Conservation (phyloP, 306 rosid species). For the Luffa acutangula region DNA sequence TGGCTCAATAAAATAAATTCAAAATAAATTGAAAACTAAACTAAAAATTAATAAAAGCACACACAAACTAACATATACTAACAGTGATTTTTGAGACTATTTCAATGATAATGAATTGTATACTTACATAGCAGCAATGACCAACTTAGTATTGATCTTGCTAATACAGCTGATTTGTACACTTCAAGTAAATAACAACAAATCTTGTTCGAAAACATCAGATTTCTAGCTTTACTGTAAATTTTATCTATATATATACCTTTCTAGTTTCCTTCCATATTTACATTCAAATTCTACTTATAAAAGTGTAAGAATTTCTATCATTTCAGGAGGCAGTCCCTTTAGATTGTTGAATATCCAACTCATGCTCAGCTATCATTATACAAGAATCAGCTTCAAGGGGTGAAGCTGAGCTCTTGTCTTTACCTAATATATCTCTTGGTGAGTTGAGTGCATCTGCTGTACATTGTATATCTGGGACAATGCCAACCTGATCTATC, state of each 20-base stretch:
- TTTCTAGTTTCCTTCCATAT: not conserved
- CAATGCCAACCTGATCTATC: conserved; percentile 86
- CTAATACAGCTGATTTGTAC: not conserved
- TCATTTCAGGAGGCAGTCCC: conserved; percentile 71
- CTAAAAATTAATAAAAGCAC: too few species aligned
- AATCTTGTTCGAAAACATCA: not conserved
- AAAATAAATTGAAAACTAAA: too few species aligned
- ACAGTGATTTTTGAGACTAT: not conserved
- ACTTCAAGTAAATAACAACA: not conserved
- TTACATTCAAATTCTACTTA: not conserved
- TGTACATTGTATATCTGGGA: conserved; percentile 90
- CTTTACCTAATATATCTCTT: conserved; percentile 30
- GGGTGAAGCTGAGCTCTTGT: conserved; percentile 39
- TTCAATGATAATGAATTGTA: not conserved
- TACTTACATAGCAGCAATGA: not conserved
- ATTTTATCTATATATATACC: not conserved
- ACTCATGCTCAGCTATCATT: conserved; percentile 83
- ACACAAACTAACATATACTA: not conserved
- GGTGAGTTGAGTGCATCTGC: conserved; percentile 59
- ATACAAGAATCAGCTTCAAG: conserved; percentile 87
- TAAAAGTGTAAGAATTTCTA: conserved; percentile 3
- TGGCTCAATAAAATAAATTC: too few species aligned
- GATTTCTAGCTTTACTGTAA: not conserved
- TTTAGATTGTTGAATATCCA: conserved; percentile 63
- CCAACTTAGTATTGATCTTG: not conserved